Evolutionary conservation across 495 filamentous ascomycete species (phyloP), one percentile per base, ranked within the genome.

Genomic region (Penicillium angulare): DNA sequence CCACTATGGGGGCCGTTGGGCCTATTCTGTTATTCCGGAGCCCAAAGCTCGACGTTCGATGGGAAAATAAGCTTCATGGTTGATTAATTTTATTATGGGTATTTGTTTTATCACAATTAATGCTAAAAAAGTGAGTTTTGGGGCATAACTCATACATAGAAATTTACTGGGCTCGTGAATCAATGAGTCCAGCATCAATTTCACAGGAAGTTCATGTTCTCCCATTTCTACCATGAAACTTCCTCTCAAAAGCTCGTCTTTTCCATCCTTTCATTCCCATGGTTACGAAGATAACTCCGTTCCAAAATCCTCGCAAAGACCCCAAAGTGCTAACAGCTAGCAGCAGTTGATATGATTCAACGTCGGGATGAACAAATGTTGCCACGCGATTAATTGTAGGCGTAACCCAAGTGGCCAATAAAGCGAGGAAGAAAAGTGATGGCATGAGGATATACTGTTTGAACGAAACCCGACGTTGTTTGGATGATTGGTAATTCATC

Each of bases 401-500:
- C 12, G 72, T 58, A 5, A 77, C 69, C 75, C 75, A 78, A 3
- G 74, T 72, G 1, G 68, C 50, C 5, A 78, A 52, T 32, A 77
- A 55, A 0, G 68, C 72, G 6, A 75, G 58, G 46, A 77, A 78
- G 63, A 78, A 75, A 12, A 78, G 56, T 6, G 75, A 59, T 0
- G 75, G 75, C 73, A 78, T 78, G 17, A 76, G 63, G 21, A 76
- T 64, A 45, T 74, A 77, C 49, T 77, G 72, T 7, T 70, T 57
- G 24, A 77, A 72, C 0, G 74, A 77, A 2, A 76, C 55, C 5
- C 68, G 55, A 5, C 68, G 62, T 9, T 61, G 59, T 24, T 52
- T 55, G 21, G 52, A 49, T 6, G 49, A 15, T 15, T 48, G 38
- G 23, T 39, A 35, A 6, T 18, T 51, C 1, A 45, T 13, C 10